Conservation (phyloP, 495 filamentous ascomycete genomes). For the Penicilliopsis zonata region DNA sequence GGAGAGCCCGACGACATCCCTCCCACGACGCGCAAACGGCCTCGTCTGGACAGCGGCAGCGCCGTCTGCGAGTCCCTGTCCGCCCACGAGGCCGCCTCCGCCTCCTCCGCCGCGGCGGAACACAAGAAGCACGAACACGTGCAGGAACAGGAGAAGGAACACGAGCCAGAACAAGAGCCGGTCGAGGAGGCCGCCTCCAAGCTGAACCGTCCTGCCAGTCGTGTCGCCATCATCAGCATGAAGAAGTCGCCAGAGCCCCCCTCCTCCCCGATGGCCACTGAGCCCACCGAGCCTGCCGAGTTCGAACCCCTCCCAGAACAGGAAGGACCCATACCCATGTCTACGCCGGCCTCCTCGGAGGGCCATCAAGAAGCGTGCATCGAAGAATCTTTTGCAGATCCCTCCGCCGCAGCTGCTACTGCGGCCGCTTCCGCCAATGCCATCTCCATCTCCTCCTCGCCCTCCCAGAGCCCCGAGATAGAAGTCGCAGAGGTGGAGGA, state of each 20-base stretch:
- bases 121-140: conserved; percentile 18
- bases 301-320: no score
- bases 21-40: conserved; percentile 47
- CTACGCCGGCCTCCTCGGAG: conserved; percentile 7
- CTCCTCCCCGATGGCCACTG: conserved; percentile 9
- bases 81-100: conserved; percentile 16
- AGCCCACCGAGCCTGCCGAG: conserved; percentile 5
- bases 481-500: conserved; percentile 45
- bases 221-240: conserved; percentile 50
- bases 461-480: conserved; percentile 39
- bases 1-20: conserved; percentile 41
- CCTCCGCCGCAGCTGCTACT: no score
- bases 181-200: conserved; percentile 20
- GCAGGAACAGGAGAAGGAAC: conserved; percentile 1
- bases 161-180: no score
- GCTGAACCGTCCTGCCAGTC: conserved; percentile 28
- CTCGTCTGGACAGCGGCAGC: conserved; percentile 47
- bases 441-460: conserved; percentile 38
- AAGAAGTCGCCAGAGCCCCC: conserved; percentile 28
- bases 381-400: no score
- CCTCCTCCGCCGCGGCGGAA: conserved; percentile 10
- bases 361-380: no score
- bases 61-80: conserved; percentile 33
- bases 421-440: conserved; percentile 15
- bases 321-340: conserved; percentile 4